Evolutionary conservation across 805 yeast species (phyloP), one percentile per base, ranked within the genome.

Genomic region (Candida lessepsii): DNA sequence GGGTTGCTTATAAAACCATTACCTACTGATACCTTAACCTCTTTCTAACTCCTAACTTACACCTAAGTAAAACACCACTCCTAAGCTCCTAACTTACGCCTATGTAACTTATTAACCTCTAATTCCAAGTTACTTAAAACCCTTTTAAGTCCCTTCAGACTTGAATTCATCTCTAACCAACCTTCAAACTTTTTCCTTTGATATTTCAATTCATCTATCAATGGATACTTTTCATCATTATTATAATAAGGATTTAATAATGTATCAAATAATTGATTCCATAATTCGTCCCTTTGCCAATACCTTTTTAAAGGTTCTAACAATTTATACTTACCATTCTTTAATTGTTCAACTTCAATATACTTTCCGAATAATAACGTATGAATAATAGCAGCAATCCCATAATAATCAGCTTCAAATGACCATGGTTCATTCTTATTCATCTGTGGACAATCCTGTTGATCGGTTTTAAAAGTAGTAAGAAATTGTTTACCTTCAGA

Each of bases 371-470:
- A 88, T 13, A 89, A 63, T 71, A 89, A 61, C 0, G 81, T 72
- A 52, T 88, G 91, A 2, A 87, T 65, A 0, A 85, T 75, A 24
- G 80, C 75, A 0, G 96, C 96, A 14, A 86, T 46, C 0, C 96
- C 96, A 57, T 75, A 84, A 55, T 87, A 87, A 61, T 89, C 97
- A 3, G 83, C 81, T 54, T 89, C 88, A 52, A 73, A 86, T 2
- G 77, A 75, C 95, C 96, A 89, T 0, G 83, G 74, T 37, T 67
- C 53, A 3, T 73, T 65, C 3, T 72, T 59, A 39, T 78, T 64
- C 80, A 86, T 78, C 50, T 83, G 87, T 4, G 78, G 77, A 54
- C 95, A 86, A 49, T 85, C 95, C 47, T 78, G 85, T 40, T 75
- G 71, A 46, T 81, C 85, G 1, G 79, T 63, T 21, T 71, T 67